A percentile compares a stretch with the other conserved stretches of the same genome.
Conservation (phyloP, 2,329 filamentous ascomycete genomes). For the Aspergillus pseudoglaucus region DNA sequence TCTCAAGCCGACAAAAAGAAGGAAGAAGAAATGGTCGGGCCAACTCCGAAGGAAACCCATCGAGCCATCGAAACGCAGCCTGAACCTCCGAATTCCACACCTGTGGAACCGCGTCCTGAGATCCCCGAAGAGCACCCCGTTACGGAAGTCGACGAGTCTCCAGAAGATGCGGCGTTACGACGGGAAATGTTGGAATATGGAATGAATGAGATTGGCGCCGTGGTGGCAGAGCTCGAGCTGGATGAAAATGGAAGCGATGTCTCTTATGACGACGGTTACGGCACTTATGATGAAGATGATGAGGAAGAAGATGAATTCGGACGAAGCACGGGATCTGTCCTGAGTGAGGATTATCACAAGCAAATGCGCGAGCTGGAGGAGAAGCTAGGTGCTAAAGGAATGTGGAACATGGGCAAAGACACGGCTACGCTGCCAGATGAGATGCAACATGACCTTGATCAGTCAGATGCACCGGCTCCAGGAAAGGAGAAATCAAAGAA, state of each 20-base stretch:
- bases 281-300: slow-evolving; percentile 46
- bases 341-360: slow-evolving; percentile 68
- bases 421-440: slow-evolving; percentile 27
- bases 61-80: slow-evolving; percentile 8
- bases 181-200: slow-evolving; percentile 88
- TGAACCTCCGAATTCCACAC: background rate
- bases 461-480: slow-evolving; percentile 6
- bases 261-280: slow-evolving; percentile 48
- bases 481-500: slow-evolving; percentile 8
- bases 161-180: slow-evolving; percentile 72
- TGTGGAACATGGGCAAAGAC: slow-evolving; percentile 54
- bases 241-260: slow-evolving; percentile 56
- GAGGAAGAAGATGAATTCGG: slow-evolving; percentile 71
- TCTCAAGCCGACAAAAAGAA: background rate
- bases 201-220: slow-evolving; percentile 77
- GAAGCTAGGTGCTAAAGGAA: slow-evolving; percentile 55
- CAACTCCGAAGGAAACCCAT: slow-evolving; percentile 1
- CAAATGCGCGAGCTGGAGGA: slow-evolving; percentile 83
- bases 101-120: slow-evolving; percentile 15
- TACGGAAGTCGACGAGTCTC: slow-evolving; percentile 66
- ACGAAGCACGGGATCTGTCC: slow-evolving; percentile 58
- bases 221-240: slow-evolving; percentile 85
- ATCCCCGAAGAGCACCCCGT: slow-evolving; percentile 40
- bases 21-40: background rate
- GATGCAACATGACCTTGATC: slow-evolving; percentile 26